Percentiles rank a stretch among this genome's conserved stretches.
Conservation (phyloP, 73 alveolate species). For the Stentor roeselii region DNA sequence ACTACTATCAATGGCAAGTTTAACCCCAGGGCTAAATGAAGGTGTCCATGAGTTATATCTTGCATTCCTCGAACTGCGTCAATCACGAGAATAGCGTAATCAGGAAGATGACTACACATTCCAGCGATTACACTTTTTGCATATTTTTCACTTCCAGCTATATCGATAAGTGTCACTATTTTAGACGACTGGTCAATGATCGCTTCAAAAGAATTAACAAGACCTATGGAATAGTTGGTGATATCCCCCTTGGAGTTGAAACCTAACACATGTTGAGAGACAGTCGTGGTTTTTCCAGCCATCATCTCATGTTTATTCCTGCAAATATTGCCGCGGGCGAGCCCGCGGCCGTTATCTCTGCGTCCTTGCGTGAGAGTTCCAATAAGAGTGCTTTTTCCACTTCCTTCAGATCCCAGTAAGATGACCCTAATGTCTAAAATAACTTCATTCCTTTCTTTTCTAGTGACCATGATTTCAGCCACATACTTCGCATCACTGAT, state of each 20-base stretch:
- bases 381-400: constrained; percentile 80
- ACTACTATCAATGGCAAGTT: constrained; percentile 91
- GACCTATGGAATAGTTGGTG: constrained; percentile 48
- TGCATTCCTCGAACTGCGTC: constrained; percentile 71
- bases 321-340: constrained; percentile 78
- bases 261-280: constrained; percentile 85
- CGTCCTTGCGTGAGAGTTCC: constrained; percentile 86
- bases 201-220: not conserved
- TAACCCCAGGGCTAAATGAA: constrained; percentile 71
- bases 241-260: constrained; percentile 89
- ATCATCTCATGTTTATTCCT: constrained; percentile 83
- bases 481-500: constrained; percentile 75
- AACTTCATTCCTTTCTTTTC: constrained; percentile 67
- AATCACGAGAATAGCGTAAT: constrained; percentile 79
- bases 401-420: constrained; percentile 81
- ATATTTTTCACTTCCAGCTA: constrained; percentile 92
- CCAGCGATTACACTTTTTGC: constrained; percentile 78
- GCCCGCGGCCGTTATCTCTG: constrained; percentile 89
- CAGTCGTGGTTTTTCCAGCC: constrained; percentile 86
- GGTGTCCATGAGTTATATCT: constrained; percentile 66
- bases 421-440: constrained; percentile 75
- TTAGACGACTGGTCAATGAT: constrained; percentile 52
- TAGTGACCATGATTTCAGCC: constrained; percentile 83
- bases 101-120: constrained; percentile 79
- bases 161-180: constrained; percentile 91